Conservation (phyloP, 805 yeast species). For the Candida hispaniensis region DNA sequence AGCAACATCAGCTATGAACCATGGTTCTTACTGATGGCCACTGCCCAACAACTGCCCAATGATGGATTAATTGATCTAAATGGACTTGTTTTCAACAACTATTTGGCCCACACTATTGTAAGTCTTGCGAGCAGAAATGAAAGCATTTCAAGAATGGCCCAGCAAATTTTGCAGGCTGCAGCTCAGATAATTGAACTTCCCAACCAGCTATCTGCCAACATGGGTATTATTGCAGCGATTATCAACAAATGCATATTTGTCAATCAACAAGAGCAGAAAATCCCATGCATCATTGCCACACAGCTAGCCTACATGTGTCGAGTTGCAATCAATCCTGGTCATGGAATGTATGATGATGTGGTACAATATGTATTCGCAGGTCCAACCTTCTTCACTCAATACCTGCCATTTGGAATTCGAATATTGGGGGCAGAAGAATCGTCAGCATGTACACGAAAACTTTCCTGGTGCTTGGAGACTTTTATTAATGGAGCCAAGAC, state of each 20-base stretch:
- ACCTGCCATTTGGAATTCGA: conserved; percentile 33
- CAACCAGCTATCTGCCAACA: conserved; percentile 19
- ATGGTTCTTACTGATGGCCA: conserved; percentile 1
- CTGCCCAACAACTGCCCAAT: conserved; percentile 3
- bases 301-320: conserved; percentile 46
- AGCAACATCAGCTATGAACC: conserved; percentile 5
- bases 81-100: conserved; percentile 6
- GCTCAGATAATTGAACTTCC: conserved; percentile 27
- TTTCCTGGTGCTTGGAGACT: conserved; percentile 53
- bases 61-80: conserved; percentile 4
- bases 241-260: conserved; percentile 6
- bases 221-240: conserved; percentile 19
- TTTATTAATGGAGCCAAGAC: conserved; percentile 40
- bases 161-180: conserved; percentile 38
- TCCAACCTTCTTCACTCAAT: conserved; percentile 34
- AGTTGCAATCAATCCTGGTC: conserved; percentile 58
- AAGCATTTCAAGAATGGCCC: neutral
- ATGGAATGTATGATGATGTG: conserved; percentile 60
- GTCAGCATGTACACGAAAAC: conserved; percentile 42
- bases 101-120: conserved; percentile 1
- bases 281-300: conserved; percentile 44
- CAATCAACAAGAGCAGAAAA: conserved; percentile 4
- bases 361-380: conserved; percentile 54
- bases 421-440: no score
- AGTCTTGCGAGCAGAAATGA: neutral